These are phyloP conservation scores for Neonectria neomacrospora DNA, from an alignment of 2,329 filamentous ascomycete species.

Conservation along the genomic window DNA sequence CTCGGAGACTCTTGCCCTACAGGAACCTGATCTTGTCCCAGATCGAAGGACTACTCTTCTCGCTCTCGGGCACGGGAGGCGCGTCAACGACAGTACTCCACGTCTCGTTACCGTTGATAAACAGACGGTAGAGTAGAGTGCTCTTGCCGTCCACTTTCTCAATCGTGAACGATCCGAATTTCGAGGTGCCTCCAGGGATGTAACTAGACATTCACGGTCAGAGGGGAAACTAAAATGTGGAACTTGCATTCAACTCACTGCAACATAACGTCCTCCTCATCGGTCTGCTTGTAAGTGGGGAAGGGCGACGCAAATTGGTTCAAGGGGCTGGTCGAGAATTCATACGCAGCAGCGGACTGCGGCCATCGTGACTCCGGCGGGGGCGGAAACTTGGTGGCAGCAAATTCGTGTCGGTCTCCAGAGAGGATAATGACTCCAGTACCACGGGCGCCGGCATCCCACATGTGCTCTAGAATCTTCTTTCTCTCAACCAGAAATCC, in stretches of 20 bases:
- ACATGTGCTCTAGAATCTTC: constrained; percentile 88
- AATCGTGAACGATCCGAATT: constrained; percentile 82
- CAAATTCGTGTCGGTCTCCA: constrained; percentile 97
- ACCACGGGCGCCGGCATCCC: constrained; percentile 81
- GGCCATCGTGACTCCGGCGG: constrained; percentile 71
- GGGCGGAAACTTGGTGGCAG: constrained; percentile 82
- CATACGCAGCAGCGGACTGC: constrained; percentile 75
- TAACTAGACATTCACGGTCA: constrained; percentile 61
- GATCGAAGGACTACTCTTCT: constrained; percentile 52
- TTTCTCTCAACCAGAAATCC: constrained; percentile 86
- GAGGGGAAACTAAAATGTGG: not conserved
- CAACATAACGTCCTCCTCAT: constrained; percentile 83
- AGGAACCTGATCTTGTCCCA: constrained; percentile 57
- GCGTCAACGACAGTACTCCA: constrained; percentile 75
- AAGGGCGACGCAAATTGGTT: constrained; percentile 94
- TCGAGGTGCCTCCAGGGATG: constrained; percentile 85
- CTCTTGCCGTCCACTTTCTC: constrained; percentile 73
- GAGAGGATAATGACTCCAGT: constrained; percentile 85
- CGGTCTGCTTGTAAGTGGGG: constrained; percentile 83
- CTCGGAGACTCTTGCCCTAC: constrained; percentile 22
- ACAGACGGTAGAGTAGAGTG: constrained; percentile 82
- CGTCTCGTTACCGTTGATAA: constrained; percentile 80
- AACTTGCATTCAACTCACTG: constrained; percentile 68
- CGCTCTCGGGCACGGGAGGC: constrained; percentile 45
- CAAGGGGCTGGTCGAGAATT: constrained; percentile 91